A percentile compares a stretch with the other conserved stretches of the same genome.
phyloP scores from a whole-genome alignment of 805 yeast genomes.

The Lipomyces anomalus region DNA sequence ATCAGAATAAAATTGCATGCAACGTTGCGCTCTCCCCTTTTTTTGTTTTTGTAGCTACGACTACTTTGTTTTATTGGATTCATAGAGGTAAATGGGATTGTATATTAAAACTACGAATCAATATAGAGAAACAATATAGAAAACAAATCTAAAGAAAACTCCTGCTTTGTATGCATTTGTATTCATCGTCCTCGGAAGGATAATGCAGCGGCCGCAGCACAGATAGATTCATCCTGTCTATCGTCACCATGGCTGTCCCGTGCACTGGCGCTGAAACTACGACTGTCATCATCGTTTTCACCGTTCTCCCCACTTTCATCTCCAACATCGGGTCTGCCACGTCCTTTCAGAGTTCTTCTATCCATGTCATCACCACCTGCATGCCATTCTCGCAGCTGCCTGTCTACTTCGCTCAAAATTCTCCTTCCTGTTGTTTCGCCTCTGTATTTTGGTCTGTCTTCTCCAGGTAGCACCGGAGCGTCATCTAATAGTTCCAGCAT shows the following conservation, averaged over 20 bases:
- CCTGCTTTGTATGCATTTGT: too few species aligned
- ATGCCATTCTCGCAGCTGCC: not conserved
- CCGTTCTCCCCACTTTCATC: too few species aligned
- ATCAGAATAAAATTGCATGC: not conserved
- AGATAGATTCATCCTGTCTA: not conserved
- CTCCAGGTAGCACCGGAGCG: constrained; percentile 85
- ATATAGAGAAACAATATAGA: not conserved
- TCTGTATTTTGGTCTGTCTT: constrained; percentile 29
- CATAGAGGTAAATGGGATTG: too few species aligned
- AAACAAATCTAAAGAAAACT: too few species aligned
- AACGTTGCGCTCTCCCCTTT: too few species aligned
- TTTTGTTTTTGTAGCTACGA: too few species aligned
- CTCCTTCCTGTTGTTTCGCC: not conserved
- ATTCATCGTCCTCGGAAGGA: not conserved
- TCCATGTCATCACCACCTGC: not conserved
- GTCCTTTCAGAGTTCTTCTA: too few species aligned
- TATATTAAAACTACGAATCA: too few species aligned
- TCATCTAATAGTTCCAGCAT: constrained; percentile 76
- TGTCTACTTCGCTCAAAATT: not conserved
- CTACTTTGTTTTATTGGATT: too few species aligned
- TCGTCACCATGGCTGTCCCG: not conserved
- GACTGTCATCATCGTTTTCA: not conserved
- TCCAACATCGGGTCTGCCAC: too few species aligned
- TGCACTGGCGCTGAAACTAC: not conserved
- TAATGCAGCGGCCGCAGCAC: not conserved